These are phyloP conservation scores for Claviceps maximensis DNA, from an alignment of 2,329 filamentous ascomycete genomes.

Conservation along the genomic window DNA sequence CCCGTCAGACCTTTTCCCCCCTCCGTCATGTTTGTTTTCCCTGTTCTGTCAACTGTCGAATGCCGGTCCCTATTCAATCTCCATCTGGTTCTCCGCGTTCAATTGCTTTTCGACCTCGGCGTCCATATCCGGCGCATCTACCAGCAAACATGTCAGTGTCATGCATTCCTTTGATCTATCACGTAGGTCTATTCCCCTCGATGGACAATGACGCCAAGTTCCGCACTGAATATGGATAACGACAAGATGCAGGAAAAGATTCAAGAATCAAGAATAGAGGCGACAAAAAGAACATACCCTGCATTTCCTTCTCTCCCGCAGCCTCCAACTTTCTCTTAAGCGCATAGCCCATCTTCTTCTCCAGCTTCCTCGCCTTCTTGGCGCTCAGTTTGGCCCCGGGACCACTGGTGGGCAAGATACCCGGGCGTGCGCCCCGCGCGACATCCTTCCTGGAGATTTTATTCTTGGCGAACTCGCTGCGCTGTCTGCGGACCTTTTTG, in stretches of 20 bases:
- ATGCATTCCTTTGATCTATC: too few species aligned
- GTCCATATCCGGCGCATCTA: slow-evolving; percentile 10
- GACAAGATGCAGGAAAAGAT: neutral
- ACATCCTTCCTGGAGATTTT: slow-evolving; percentile 29
- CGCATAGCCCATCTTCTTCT: slow-evolving; percentile 39
- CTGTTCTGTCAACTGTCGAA: too few species aligned
- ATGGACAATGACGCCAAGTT: too few species aligned
- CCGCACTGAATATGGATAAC: neutral
- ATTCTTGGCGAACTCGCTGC: slow-evolving; percentile 22
- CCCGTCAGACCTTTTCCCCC: too few species aligned
- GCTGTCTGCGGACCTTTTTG: slow-evolving; percentile 31
- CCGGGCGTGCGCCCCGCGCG: slow-evolving; percentile 36
- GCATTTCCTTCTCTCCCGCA: slow-evolving; percentile 36
- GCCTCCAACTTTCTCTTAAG: slow-evolving; percentile 38
- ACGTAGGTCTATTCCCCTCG: too few species aligned
- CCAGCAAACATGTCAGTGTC: neutral
- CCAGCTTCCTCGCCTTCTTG: slow-evolving; percentile 44
- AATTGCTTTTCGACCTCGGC: slow-evolving; percentile 3
- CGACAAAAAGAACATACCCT: slow-evolving; percentile 20
- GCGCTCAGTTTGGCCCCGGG: slow-evolving; percentile 35
- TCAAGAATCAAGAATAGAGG: neutral
- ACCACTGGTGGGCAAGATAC: slow-evolving; percentile 42
- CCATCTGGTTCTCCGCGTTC: slow-evolving; percentile 11
- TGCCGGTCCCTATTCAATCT: slow-evolving; percentile 9
- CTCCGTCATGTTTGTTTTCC: too few species aligned